Conservation (phyloP, 2,329 filamentous ascomycete genomes). For the Aspergillus phoenicis region DNA sequence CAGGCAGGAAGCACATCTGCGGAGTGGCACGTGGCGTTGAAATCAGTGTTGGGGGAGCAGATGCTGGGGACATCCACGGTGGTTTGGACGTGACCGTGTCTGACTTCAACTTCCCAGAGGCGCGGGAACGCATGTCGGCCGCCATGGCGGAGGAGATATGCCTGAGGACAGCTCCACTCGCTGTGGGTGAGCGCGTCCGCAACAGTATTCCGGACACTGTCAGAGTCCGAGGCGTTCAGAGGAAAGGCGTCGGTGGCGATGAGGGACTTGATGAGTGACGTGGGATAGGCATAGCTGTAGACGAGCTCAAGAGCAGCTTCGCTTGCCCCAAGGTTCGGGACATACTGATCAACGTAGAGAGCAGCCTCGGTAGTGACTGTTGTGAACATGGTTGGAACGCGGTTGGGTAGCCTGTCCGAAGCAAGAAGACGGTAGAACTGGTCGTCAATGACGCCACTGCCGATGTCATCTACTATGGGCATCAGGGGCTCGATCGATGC, state of each 20-base stretch:
- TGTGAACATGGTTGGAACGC: slow-evolving; percentile 33
- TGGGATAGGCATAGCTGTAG: slow-evolving; percentile 19
- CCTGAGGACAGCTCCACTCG: slow-evolving; percentile 25
- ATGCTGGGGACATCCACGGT: slow-evolving; percentile 19
- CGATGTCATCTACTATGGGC: slow-evolving; percentile 31
- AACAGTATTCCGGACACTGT: slow-evolving; percentile 22
- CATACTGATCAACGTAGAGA: slow-evolving; percentile 17
- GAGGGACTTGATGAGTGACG: slow-evolving; percentile 19
- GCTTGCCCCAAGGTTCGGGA: slow-evolving; percentile 16
- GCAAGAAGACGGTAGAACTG: slow-evolving; percentile 31
- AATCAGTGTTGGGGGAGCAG: slow-evolving; percentile 28
- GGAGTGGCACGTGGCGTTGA: slow-evolving; percentile 33
- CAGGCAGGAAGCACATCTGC: slow-evolving; percentile 31
- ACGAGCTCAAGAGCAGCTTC: slow-evolving; percentile 19
- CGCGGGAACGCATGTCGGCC: slow-evolving; percentile 18
- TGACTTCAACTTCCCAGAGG: slow-evolving; percentile 27
- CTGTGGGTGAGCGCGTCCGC: slow-evolving; percentile 19
- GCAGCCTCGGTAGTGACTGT: slow-evolving; percentile 30
- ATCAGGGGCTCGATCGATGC: slow-evolving; percentile 28
- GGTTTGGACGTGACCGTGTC: slow-evolving; percentile 27
- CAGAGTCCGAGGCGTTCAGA: slow-evolving; percentile 16
- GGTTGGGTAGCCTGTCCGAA: slow-evolving; percentile 23
- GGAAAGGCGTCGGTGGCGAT: slow-evolving; percentile 19
- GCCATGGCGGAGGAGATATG: slow-evolving; percentile 18
- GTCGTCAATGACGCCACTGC: slow-evolving; percentile 29